Conservation (phyloP, 805 yeast genomes). For the Teunomyces atbi region DNA sequence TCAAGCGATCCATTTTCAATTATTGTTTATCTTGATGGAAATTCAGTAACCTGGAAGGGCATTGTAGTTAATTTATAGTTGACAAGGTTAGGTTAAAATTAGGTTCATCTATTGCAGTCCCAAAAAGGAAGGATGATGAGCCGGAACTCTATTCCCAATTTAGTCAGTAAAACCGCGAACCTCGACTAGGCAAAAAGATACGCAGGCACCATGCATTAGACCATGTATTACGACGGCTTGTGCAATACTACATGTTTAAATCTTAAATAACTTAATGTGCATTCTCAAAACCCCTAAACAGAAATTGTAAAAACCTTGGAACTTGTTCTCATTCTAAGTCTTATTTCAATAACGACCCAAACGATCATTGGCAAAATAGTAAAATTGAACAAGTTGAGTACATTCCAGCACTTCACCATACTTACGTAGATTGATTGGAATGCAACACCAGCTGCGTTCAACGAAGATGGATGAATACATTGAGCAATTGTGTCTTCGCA, state of each 20-base stretch:
- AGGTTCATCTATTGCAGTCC: not conserved
- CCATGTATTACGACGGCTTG: too few relatives aligned
- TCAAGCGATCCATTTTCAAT: slow-evolving; percentile 57
- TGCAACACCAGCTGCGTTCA: slow-evolving; percentile 5
- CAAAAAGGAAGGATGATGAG: slow-evolving; percentile 4
- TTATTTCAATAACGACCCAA: slow-evolving; percentile 21
- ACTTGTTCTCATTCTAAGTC: slow-evolving; percentile 4
- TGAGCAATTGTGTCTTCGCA: slow-evolving; percentile 2
- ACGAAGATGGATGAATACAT: slow-evolving; percentile 7
- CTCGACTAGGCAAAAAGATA: not conserved
- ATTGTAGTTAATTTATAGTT: not conserved
- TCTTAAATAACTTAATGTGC: not conserved
- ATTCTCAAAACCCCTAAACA: not conserved
- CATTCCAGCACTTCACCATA: slow-evolving; percentile 17
- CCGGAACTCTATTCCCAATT: not conserved
- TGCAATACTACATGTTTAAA: not conserved
- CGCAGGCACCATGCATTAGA: not conserved
- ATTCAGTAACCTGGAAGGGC: not conserved
- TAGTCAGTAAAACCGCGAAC: not conserved
- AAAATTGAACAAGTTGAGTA: slow-evolving; percentile 18
- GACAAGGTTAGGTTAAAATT: not conserved
- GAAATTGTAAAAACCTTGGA: not conserved
- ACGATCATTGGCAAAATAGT: slow-evolving; percentile 19
- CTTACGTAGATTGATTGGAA: slow-evolving; percentile 8
- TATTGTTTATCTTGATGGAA: not conserved